Evolutionary conservation across 306 rosid genomes (phyloP).

Genomic region (Rosa rugosa): DNA sequence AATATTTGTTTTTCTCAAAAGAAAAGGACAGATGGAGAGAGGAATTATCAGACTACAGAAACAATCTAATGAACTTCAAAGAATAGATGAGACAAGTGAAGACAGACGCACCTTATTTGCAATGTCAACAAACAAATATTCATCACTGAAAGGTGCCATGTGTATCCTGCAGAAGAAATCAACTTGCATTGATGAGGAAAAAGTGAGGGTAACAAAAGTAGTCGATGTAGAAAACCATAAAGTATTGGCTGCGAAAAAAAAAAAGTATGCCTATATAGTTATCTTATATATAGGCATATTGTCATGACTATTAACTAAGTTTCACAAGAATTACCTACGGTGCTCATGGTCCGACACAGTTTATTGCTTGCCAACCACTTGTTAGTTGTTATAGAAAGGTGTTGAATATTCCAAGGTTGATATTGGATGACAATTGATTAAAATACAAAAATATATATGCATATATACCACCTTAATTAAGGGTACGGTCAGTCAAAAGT

Average conservation of each 20-base stretch:
- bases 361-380: background rate
- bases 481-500: background rate
- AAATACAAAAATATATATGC: background rate
- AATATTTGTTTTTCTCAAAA: background rate
- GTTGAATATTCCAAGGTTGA: background rate
- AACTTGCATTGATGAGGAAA: constrained; percentile 41
- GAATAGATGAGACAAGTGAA: constrained; percentile 7
- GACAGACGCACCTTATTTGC: constrained; percentile 80
- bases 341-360: background rate
- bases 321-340: background rate
- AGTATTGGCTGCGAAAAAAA: background rate
- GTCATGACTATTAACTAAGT: background rate
- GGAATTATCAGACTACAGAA: background rate
- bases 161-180: constrained; percentile 76
- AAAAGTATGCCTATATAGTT: background rate
- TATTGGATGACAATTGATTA: background rate
- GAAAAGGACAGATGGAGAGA: background rate
- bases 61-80: background rate
- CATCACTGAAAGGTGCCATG: constrained; percentile 99
- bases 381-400: background rate
- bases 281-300: background rate
- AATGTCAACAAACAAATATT: constrained; percentile 87
- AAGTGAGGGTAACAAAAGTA: constrained; percentile 5
- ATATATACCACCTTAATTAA: background rate
- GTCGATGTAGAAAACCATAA: background rate